Evolutionary conservation across 2,329 filamentous ascomycete genomes (phyloP), one percentile per base, ranked within the genome.

Genomic region (Lasiodiplodia sp.): DNA sequence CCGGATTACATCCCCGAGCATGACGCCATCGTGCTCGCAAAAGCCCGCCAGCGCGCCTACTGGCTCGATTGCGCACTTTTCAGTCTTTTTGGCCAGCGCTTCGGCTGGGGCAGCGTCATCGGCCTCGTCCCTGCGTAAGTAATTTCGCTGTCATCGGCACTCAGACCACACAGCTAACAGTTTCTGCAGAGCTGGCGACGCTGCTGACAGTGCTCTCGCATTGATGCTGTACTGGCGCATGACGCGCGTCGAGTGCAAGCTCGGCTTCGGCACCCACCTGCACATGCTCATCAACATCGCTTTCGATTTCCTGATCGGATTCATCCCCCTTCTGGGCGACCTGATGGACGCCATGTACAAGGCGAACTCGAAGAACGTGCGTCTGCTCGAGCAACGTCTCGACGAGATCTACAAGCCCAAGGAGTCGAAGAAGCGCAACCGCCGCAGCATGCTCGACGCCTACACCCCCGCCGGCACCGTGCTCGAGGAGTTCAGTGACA

Each of bases 41-140:
- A 91, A 74, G 93, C 97, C 73, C 95, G 97, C 80, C 88, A 91
- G 74, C 87, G 91, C 69, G 94, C 96, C 40, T 97, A 97, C 81
- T 87, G 89, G 47, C 87, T 97, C 31, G 96, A 98, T 79, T 91
- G 93, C 84, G 88, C 87, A 67, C 87, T 97, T 6, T 96, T 95
- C 83, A 94, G 88, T 75, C 88, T 93, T 76, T 88, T 91, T 71
- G 93, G 94, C 53, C 86, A 97, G 69, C 88, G 90, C 69, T 94
- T 98, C 76, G 96, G 96, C 67, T 97, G 94, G 93, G 89, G 92
- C 64, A 92, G 91, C 73, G 87, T 97, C 69, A 92, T 98, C 74
- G 96, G 91, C 16, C 77, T 98, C 8, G 80, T 98, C 67, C 96
- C 96, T 73, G 88, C 88, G 87, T 93, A 86, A 85, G 92, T 47